Percentiles rank a stretch among this genome's conserved stretches.
These are phyloP conservation scores for Trametes sanguinea DNA, from an alignment of 768 basidiomycete species.

Conservation along the genomic window DNA sequence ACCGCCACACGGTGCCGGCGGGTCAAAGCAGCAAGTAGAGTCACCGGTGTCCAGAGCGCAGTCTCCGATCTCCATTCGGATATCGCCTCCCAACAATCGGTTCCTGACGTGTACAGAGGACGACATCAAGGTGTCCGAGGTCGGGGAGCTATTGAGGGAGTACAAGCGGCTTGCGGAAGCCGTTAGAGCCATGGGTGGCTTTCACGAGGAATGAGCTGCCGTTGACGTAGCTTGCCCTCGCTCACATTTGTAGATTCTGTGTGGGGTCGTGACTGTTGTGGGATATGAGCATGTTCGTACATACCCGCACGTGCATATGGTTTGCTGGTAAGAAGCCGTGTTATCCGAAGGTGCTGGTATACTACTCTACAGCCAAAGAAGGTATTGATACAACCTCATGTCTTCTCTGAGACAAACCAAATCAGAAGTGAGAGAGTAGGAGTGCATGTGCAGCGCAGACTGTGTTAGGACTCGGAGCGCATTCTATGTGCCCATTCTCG, in stretches of 20 bases:
- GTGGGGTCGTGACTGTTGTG: background rate
- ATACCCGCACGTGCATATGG: too few species aligned
- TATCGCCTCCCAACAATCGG: conserved; percentile 64
- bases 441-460: too few species aligned
- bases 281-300: too few species aligned
- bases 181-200: conserved; percentile 60
- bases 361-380: too few species aligned
- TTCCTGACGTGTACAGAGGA: conserved; percentile 74
- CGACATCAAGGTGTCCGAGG: conserved; percentile 81
- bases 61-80: conserved; percentile 43
- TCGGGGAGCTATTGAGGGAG: conserved; percentile 76
- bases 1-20: conserved; percentile 25
- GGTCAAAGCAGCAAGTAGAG: conserved; percentile 37
- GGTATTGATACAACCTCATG: too few species aligned
- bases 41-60: conserved; percentile 41
- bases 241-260: too few species aligned
- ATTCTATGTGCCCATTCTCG: background rate
- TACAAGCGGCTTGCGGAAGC: conserved; percentile 79
- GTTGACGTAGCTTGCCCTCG: background rate
- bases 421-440: too few species aligned
- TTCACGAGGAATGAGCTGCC: conserved; percentile 36
- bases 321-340: too few species aligned
- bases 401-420: too few species aligned
- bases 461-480: background rate
- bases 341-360: too few species aligned